Conservation (phyloP, 345 rosid species). For the Psidium guajava region DNA sequence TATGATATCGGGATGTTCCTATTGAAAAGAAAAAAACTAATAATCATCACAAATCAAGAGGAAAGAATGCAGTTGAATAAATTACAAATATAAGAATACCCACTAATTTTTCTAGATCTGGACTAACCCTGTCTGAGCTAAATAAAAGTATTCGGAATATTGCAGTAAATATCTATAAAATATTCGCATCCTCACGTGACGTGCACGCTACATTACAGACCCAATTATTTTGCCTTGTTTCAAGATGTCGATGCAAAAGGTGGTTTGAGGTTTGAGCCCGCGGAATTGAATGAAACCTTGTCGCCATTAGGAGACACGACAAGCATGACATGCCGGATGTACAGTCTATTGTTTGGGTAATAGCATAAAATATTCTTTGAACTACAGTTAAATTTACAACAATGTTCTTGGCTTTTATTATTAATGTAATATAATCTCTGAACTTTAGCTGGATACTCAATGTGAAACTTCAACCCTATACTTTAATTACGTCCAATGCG, state of each 20-base stretch:
- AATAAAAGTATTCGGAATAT: background rate
- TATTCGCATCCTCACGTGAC: background rate
- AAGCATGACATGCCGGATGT: background rate
- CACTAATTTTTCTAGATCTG: background rate
- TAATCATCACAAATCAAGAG: background rate
- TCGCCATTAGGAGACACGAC: background rate
- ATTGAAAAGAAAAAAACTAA: background rate
- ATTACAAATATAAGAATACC: background rate
- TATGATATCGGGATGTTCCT: background rate
- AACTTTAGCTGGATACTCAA: accelerated
- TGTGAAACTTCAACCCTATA: accelerated
- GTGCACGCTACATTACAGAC: background rate
- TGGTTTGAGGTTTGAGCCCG: background rate
- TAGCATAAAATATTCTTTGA: background rate
- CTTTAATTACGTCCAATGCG: background rate
- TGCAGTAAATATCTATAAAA: background rate
- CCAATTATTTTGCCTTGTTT: background rate
- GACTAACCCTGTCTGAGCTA: background rate
- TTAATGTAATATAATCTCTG: accelerated
- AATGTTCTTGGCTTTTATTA: background rate
- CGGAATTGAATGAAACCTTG: background rate
- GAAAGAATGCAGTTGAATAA: background rate
- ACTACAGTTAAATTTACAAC: accelerated
- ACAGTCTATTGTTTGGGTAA: background rate
- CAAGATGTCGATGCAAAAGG: background rate